Percentiles rank a stretch among this genome's conserved stretches.
Evolutionary conservation across 75 land plant species (phyloP).

Genomic region (Sequoiadendron giganteum): DNA sequence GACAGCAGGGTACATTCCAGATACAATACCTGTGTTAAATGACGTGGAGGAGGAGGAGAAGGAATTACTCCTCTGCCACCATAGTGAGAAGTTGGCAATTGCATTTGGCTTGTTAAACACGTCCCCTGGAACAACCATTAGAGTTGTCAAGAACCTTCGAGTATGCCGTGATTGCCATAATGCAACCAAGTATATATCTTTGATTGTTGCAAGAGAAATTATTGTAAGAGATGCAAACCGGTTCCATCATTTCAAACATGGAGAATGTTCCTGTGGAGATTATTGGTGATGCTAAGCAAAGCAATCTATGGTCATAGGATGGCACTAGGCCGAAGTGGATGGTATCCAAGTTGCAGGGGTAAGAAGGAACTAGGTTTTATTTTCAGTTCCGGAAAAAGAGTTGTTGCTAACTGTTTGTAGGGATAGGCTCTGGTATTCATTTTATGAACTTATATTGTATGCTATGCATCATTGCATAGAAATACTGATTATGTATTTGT

Average conservation of each 20-base stretch:
- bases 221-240: slow-evolving; percentile 2
- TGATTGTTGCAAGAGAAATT: slow-evolving; percentile 11
- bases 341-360: no score
- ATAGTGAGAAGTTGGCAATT: slow-evolving; percentile 13
- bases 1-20: background rate
- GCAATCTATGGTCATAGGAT: no score
- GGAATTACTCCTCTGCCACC: slow-evolving; percentile 1
- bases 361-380: no score
- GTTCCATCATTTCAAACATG: slow-evolving; percentile 14
- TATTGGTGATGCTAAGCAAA: slow-evolving; percentile 1
- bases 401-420: no score
- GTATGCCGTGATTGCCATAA: slow-evolving; percentile 16
- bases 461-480: no score
- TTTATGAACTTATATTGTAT: no score
- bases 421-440: no score
- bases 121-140: slow-evolving; percentile 9
- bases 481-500: no score
- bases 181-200: slow-evolving; percentile 2
- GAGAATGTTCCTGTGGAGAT: slow-evolving; percentile 18
- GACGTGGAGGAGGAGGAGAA: slow-evolving; percentile 8
- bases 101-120: slow-evolving; percentile 13
- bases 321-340: no score
- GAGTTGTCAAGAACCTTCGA: slow-evolving; percentile 15
- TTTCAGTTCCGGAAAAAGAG: no score
- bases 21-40: background rate